Base-by-base conservation (phyloP, 1,139 yeast species). In the Magnusiomyces ingens region DNA sequence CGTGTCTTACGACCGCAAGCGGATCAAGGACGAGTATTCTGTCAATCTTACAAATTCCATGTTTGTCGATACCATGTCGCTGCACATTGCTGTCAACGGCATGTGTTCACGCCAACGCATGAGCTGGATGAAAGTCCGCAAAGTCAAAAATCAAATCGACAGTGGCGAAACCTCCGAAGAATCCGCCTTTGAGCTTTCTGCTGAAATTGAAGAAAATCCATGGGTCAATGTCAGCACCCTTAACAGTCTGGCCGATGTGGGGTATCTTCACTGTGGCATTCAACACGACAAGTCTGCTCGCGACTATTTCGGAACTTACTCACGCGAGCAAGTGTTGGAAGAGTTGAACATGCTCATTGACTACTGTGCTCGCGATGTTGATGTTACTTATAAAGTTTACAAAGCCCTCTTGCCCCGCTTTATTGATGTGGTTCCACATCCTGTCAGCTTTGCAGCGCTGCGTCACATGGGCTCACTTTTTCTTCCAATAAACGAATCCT, bases 101-200 rank as follows among this genome's bases (percentile, higher is more conserved):
- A 85, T 94, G 78, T 88, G 97, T 65, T 87, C 98, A 1, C 82
- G 89, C 60, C 99, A 94, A 65, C 72, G 98, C 57, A 85, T 91
- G 0, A 75, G 77, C 22, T 94, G 94, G 90, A 71, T 80, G 64
- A 82, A 81, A 81, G 58, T 64, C 58, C 56, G 60, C 52, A 57
- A 61, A 60, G 59, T 47, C 53, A 51, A 52, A 52, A 57, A 56
- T 50, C 54, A 50, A 53, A 51, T 54, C 57, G 53, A 59, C 56
- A 26, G 59, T 59, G 17, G 62, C 57, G n/a, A 62, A 59, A 59
- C 50, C 1, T 36, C 45, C 2, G 55, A 46, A 10, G 58, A 35
- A 13, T 17, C 26, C 10, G 56, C 51, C n/a, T 29, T 35, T 2
- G 57, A 50, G 2, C 36, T 51, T 13, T 46, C 52, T 11, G 53